Conservation (phyloP, 108 stramenopile genomes). For the Pseudonitzschia pungens region DNA sequence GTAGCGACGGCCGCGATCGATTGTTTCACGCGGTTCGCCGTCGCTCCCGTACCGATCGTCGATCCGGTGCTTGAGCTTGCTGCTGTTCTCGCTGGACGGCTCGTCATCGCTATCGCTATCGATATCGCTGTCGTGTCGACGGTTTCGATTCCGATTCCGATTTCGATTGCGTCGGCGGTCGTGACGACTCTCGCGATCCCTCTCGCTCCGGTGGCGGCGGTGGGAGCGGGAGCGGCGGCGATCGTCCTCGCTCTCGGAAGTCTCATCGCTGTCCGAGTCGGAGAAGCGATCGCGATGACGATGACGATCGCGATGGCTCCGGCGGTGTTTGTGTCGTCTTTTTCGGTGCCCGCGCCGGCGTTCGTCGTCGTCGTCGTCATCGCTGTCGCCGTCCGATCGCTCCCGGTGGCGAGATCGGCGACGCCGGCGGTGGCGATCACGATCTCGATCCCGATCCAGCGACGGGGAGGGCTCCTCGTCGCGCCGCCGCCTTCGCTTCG, state of each 20-base stretch:
- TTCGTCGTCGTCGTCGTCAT: no score
- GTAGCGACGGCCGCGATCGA: not conserved
- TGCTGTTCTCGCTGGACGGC: slow-evolving; percentile 8
- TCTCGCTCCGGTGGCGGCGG: not conserved
- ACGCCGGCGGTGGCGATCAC: no score
- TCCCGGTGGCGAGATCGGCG: no score
- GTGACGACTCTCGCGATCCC: not conserved
- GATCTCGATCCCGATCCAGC: no score
- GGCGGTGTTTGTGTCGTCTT: no score
- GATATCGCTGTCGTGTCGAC: not conserved
- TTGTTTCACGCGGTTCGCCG: not conserved
- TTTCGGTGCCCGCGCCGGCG: no score
- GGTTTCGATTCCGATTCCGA: not conserved
- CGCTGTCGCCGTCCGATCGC: no score
- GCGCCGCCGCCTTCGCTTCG: not conserved
- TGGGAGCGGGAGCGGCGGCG: no score
- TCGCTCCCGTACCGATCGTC: not conserved
- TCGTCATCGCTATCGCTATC: not conserved
- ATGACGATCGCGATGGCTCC: no score
- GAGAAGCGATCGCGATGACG: no score
- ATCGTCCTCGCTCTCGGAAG: no score
- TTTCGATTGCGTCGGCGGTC: slow-evolving; percentile 1
- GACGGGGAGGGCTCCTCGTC: not conserved
- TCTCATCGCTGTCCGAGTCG: no score
- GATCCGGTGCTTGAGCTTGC: slow-evolving; percentile 8